These are phyloP conservation scores for Solanum ahanhuiri DNA, from an alignment of 257 asterid genomes.

Conservation along the genomic window DNA sequence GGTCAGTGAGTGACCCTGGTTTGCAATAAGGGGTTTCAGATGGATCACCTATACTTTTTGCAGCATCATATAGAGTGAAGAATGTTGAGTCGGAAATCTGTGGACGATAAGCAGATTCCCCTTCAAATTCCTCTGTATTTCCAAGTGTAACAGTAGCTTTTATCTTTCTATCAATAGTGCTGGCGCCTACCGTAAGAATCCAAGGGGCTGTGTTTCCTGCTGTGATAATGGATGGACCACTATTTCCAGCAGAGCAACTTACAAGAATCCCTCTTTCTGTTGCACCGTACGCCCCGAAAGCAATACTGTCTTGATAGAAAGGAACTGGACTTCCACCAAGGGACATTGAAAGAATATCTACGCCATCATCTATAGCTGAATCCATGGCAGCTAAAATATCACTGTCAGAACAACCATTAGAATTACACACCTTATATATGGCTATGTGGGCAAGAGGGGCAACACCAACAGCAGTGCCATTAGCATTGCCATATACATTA, in stretches of 20 bases:
- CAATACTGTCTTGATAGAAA: accelerated
- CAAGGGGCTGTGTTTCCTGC: slow-evolving; percentile 23
- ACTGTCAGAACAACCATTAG: slow-evolving; percentile 9
- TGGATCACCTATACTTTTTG: slow-evolving; percentile 3
- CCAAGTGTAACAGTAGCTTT: slow-evolving; percentile 21
- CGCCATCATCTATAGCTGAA: slow-evolving; percentile 7
- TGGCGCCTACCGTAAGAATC: slow-evolving; percentile 45
- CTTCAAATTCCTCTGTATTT: slow-evolving; percentile 14
- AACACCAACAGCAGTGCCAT: slow-evolving; percentile 38
- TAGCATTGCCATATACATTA: slow-evolving; percentile 26
- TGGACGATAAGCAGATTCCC: slow-evolving; percentile 23
- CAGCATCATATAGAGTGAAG: slow-evolving; percentile 21
- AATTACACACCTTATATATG: slow-evolving; percentile 18
- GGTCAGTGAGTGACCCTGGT: neutral
- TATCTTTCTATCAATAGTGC: slow-evolving; percentile 25
- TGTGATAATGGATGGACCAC: accelerated
- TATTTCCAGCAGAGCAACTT: no score
- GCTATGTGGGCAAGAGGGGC: slow-evolving; percentile 60
- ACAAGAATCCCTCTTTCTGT: no score
- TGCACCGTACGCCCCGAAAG: no score
- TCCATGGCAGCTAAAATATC: slow-evolving; percentile 37
- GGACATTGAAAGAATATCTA: no score
- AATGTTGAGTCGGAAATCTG: neutral
- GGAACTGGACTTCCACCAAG: no score
- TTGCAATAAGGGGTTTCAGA: slow-evolving; percentile 5